These are phyloP conservation scores for Oxyria digyna DNA, from an alignment of 148 eudicot species.

Conservation along the genomic window DNA sequence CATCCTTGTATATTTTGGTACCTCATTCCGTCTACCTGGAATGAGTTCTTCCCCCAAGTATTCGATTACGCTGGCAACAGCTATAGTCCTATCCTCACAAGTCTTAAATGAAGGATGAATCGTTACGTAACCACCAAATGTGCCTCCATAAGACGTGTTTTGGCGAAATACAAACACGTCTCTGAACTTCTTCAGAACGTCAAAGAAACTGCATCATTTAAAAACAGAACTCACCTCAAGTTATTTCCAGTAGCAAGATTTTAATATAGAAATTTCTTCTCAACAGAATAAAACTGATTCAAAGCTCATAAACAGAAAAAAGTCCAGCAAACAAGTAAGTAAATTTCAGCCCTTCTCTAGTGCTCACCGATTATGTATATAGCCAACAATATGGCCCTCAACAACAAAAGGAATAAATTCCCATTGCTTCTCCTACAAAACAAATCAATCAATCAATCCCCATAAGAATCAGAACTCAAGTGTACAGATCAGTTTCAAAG, in stretches of 20 bases:
- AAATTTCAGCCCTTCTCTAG: too few species aligned
- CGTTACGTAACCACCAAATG: constrained; percentile 35
- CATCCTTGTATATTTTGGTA: constrained; percentile 14
- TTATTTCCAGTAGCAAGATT: background rate
- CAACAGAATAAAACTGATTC: background rate
- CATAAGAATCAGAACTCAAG: background rate
- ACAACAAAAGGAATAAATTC: constrained; percentile 69
- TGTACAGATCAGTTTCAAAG: background rate
- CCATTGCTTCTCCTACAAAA: constrained; percentile 42
- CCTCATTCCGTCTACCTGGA: constrained; percentile 95
- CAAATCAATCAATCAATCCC: background rate
- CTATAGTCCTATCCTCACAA: constrained; percentile 51
- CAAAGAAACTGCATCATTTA: constrained; percentile 42
- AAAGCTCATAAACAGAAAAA: too few species aligned
- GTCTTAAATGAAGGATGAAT: constrained; percentile 41
- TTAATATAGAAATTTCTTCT: background rate
- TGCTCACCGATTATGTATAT: constrained; percentile 54
- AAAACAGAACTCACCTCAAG: background rate
- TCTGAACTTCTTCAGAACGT: constrained; percentile 45
- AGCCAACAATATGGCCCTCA: constrained; percentile 50
- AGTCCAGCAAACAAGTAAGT: background rate
- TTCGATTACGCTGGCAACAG: constrained; percentile 58
- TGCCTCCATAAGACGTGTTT: constrained; percentile 17
- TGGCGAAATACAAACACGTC: constrained; percentile 57
- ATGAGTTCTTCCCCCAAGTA: constrained; percentile 57